phyloP scores from a whole-genome alignment of 1,139 yeast species.

The Yamadazyma membranifaciens region DNA sequence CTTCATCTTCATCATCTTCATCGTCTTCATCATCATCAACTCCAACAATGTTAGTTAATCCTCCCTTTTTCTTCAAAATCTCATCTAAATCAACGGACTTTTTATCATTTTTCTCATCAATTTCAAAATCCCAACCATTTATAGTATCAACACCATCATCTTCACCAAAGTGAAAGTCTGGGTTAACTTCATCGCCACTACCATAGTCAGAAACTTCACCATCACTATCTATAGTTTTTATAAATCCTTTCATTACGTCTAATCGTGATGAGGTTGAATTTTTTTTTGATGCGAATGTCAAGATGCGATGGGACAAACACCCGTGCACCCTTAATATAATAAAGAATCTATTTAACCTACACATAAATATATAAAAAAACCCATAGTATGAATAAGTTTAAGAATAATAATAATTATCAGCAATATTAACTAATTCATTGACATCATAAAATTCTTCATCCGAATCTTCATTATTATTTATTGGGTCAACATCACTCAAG shows the following conservation, averaged over 20 bases:
- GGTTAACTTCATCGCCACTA: slow-evolving; percentile 40
- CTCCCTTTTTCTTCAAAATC: slow-evolving; percentile 80
- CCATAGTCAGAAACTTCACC: slow-evolving; percentile 16
- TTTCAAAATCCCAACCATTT: slow-evolving; percentile 82
- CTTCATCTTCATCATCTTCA: slow-evolving; percentile 25
- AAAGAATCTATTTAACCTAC: not conserved
- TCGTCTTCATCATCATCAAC: slow-evolving; percentile 31
- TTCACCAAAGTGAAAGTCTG: slow-evolving; percentile 65
- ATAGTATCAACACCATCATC: slow-evolving; percentile 53
- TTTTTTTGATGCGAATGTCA: not conserved
- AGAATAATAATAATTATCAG: slow-evolving; percentile 35
- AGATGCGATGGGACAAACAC: not conserved
- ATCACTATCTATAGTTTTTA: slow-evolving; percentile 22
- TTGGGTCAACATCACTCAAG: slow-evolving; percentile 30
- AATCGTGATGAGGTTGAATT: not conserved
- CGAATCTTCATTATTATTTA: slow-evolving; percentile 28
- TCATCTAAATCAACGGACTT: slow-evolving; percentile 84
- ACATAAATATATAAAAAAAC: not conserved
- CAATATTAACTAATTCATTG: slow-evolving; percentile 38
- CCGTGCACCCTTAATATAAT: not conserved
- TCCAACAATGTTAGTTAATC: slow-evolving; percentile 55
- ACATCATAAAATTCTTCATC: slow-evolving; percentile 43
- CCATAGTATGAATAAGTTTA: not conserved
- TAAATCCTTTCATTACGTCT: slow-evolving; percentile 12
- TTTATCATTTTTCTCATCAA: slow-evolving; percentile 39